A percentile compares a stretch with the other conserved stretches of the same genome.
These are phyloP conservation scores for Lodderomyces theae DNA, from an alignment of 1,139 yeast genomes.

Conservation along the genomic window DNA sequence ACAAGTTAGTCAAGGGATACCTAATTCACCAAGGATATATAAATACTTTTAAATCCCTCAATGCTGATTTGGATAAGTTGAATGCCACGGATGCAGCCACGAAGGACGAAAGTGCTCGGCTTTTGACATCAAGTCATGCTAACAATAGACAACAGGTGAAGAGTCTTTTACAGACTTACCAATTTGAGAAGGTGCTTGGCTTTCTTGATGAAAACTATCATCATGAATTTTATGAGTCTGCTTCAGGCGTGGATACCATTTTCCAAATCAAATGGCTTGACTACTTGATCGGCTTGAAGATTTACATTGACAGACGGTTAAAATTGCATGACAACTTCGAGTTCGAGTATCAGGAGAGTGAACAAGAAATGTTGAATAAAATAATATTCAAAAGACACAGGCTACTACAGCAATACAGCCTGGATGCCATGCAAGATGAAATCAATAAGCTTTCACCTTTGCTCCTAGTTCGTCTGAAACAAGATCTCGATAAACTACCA, in stretches of 20 bases:
- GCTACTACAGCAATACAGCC: conserved; percentile 32
- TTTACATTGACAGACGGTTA: conserved; percentile 22
- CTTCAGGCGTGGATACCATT: conserved; percentile 32
- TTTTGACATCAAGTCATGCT: conserved; percentile 23
- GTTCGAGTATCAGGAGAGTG: conserved; percentile 13
- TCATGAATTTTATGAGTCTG: conserved; percentile 34
- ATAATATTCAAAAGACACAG: conserved; percentile 44
- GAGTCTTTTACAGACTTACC: conserved; percentile 40
- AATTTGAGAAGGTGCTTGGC: conserved; percentile 47
- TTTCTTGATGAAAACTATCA: conserved; percentile 43
- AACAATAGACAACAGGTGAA: conserved; percentile 52
- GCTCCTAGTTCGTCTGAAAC: conserved; percentile 25
- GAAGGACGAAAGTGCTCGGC: background rate
- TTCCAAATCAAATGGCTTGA: conserved; percentile 55
- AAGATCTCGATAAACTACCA: conserved; percentile 25
- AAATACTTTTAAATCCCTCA: conserved; percentile 64
- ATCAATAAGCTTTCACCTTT: conserved; percentile 29
- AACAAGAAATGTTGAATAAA: conserved; percentile 16
- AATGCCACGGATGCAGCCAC: conserved; percentile 14
- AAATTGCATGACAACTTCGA: conserved; percentile 17
- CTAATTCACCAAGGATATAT: conserved; percentile 71
- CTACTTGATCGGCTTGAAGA: conserved; percentile 35
- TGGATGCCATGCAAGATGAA: conserved; percentile 13
- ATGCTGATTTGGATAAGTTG: conserved; percentile 41
- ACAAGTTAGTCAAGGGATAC: conserved; percentile 63